These are phyloP conservation scores for Metarhizium sp. DNA, from an alignment of 2,329 filamentous ascomycete genomes.

Conservation along the genomic window DNA sequence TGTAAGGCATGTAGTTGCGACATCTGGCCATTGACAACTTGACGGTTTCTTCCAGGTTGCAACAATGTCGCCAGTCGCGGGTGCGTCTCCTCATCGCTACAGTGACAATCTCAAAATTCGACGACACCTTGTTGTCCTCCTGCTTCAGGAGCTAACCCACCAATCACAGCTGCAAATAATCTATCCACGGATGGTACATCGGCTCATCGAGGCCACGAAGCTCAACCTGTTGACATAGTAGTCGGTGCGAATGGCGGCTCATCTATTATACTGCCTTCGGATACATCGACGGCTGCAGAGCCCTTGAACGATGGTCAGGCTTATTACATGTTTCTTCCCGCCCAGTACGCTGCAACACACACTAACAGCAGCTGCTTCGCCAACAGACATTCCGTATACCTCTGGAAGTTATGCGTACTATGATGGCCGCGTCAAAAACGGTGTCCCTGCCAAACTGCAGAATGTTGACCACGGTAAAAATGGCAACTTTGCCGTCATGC, in stretches of 20 bases:
- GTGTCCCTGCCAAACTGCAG: slow-evolving; percentile 53
- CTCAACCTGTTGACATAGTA: background rate
- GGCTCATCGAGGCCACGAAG: background rate
- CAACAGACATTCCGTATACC: background rate
- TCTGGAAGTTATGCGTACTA: background rate
- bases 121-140: background rate
- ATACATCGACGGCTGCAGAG: background rate
- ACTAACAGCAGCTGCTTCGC: background rate
- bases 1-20: background rate
- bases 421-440: slow-evolving; percentile 35
- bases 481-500: slow-evolving; percentile 55
- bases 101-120: background rate
- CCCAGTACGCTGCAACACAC: background rate
- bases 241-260: background rate
- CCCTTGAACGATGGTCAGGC: background rate
- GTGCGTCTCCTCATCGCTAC: background rate
- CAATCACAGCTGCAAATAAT: background rate
- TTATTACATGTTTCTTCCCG: background rate
- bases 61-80: background rate
- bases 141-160: background rate
- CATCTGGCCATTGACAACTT: background rate
- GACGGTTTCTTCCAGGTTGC: background rate
- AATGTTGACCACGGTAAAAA: slow-evolving; percentile 45
- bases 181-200: background rate
- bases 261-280: background rate